A percentile compares a stretch with the other conserved stretches of the same genome.
phyloP scores from a whole-genome alignment of 2,329 filamentous ascomycete genomes.

The Phialophora tarda region DNA sequence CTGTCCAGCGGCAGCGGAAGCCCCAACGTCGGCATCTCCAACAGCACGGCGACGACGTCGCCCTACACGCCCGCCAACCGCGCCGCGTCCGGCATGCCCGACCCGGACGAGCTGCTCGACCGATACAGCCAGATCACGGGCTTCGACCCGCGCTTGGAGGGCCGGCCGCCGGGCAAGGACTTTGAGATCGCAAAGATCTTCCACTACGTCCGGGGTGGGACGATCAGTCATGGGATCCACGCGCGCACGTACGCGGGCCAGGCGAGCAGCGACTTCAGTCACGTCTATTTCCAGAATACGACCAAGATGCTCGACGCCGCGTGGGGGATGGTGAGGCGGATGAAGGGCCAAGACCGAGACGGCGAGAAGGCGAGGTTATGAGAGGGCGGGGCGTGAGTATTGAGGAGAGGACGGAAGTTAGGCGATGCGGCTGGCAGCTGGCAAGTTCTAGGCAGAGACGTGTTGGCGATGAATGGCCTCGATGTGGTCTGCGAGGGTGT shows the following conservation, averaged over 20 bases:
- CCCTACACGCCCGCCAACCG: constrained; percentile 25
- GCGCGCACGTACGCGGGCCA: constrained; percentile 33
- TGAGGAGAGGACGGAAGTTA: too few species aligned
- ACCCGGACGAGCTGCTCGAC: constrained; percentile 28
- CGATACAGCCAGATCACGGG: constrained; percentile 26
- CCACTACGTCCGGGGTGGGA: constrained; percentile 28
- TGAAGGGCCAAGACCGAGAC: constrained; percentile 12
- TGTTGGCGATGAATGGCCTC: too few species aligned
- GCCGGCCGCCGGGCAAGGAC: constrained; percentile 23
- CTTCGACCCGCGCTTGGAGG: constrained; percentile 27
- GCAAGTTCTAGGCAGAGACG: too few species aligned
- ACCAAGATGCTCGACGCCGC: constrained; percentile 28
- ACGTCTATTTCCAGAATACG: constrained; percentile 33
- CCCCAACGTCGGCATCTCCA: constrained; percentile 12
- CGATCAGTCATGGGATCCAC: constrained; percentile 35
- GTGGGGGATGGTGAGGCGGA: constrained; percentile 11
- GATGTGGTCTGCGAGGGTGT: too few species aligned
- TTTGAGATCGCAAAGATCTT: constrained; percentile 34
- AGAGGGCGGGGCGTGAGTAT: background rate
- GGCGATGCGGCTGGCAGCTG: too few species aligned
- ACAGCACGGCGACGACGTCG: constrained; percentile 8
- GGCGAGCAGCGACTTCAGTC: constrained; percentile 32
- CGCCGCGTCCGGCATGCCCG: constrained; percentile 27
- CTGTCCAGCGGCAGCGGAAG: background rate
- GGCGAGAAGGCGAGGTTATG: constrained; percentile 14